These are phyloP conservation scores for Aspergillus indologenus DNA, from an alignment of 495 filamentous ascomycete species.

Conservation along the genomic window DNA sequence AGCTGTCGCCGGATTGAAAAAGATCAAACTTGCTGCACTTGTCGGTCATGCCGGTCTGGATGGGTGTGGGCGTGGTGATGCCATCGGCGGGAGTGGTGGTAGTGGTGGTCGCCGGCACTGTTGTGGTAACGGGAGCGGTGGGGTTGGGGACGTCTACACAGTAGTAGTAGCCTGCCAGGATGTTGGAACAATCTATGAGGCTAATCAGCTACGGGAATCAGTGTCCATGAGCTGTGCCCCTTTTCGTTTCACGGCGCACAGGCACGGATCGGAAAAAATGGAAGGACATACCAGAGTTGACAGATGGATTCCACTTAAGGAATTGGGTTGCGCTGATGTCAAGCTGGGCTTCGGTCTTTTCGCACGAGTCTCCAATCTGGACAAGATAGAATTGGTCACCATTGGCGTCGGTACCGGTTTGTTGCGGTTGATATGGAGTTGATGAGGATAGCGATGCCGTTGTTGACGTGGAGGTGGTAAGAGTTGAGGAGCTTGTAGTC, in stretches of 20 bases:
- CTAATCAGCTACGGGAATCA: background rate
- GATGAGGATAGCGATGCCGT: background rate
- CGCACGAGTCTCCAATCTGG: background rate
- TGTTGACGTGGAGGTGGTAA: background rate
- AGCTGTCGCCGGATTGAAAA: conserved; percentile 28
- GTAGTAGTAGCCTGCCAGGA: conserved; percentile 15
- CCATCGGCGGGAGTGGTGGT: conserved; percentile 11
- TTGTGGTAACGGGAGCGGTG: conserved; percentile 7
- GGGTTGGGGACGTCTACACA: conserved; percentile 16
- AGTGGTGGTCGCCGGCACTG: conserved; percentile 10
- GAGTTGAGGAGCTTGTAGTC: background rate
- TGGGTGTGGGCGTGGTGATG: conserved; percentile 22
- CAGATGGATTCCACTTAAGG: background rate
- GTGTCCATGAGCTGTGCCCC: background rate
- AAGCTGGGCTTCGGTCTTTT: background rate
- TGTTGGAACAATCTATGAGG: conserved; percentile 11
- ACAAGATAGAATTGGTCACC: background rate
- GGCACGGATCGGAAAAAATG: background rate
- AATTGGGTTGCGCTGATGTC: background rate
- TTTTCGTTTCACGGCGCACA: background rate
- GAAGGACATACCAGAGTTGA: conserved; percentile 1
- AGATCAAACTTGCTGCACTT: conserved; percentile 35
- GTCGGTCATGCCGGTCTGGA: conserved; percentile 29
- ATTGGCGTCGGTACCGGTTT: conserved; percentile 1
- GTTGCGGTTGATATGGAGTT: background rate